phyloP scores from a whole-genome alignment of 768 basidiomycete species.

The Bullera alba region DNA sequence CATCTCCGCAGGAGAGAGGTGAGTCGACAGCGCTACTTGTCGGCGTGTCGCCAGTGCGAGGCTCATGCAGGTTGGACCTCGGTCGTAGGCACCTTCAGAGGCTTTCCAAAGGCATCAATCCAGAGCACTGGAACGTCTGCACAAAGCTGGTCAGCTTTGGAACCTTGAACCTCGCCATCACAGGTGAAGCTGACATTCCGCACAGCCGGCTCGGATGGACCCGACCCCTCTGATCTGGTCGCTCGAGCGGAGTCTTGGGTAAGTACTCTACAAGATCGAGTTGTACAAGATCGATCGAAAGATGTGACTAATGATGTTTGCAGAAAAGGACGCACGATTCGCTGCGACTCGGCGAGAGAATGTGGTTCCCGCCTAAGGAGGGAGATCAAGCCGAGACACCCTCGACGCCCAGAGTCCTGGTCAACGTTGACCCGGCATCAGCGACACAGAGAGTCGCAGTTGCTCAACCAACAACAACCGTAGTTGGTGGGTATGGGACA shows the following conservation, averaged over 20 bases:
- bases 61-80: neutral
- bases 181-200: neutral
- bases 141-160: constrained; percentile 7
- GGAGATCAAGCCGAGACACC: neutral
- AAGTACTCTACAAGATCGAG: too few relatives aligned
- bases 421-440: neutral
- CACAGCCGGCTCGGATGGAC: constrained; percentile 2
- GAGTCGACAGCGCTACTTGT: neutral
- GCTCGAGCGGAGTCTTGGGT: too few relatives aligned
- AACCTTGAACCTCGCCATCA: too few relatives aligned
- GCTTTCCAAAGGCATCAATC: constrained; percentile 15
- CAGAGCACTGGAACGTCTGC: constrained; percentile 11
- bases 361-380: neutral
- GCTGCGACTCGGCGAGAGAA: neutral
- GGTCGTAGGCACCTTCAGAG: neutral
- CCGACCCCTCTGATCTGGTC: too few relatives aligned
- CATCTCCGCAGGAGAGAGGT: neutral
- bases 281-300: too few relatives aligned
- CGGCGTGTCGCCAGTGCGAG: too few relatives aligned
- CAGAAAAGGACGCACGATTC: too few relatives aligned
- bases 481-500: constrained; percentile 1
- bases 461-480: constrained; percentile 2
- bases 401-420: too few relatives aligned
- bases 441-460: neutral
- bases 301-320: too few relatives aligned